Base-by-base conservation (phyloP, 306 rosid genomes). In the Medicago lupulina region DNA sequence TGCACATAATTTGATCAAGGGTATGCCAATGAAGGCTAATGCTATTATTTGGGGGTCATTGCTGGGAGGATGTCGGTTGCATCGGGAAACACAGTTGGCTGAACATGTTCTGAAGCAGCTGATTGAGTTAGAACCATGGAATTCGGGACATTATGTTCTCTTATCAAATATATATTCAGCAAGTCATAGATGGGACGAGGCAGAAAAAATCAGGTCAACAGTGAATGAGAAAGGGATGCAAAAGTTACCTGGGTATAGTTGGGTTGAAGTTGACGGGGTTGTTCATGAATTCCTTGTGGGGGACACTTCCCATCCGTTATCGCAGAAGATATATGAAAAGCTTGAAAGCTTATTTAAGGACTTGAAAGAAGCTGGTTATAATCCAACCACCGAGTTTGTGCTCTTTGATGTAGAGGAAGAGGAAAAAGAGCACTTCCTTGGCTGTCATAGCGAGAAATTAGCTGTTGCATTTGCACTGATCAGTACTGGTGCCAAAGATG, bases 361-460 rank as follows among this genome's bases (percentile, higher is more conserved):
- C 75, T 23, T 89, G 67, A 92, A 83, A 77, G 91, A 88, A 68
- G 86, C 67, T 17, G 93, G 97, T 60, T 88, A 89, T 76, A 83
- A 67, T 25, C 97, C 97, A 0, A 92, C 91, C 25, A 89, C 93
- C 28, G 97, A 92, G 19, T 85, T 86, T 74, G 92, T 85, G 67
- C 83, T 91, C 58, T 91, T 89, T 64, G 93, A 91, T 71, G 81
- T 89, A 71, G 90, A 91, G 80, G 90, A 91, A 73, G 97, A 91
- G 77, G 89, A 91, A 80, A 91, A 89, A 74, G 90, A 91, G 71
- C 86, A 88, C 67, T 81, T 79, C 65, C 93, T 89, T 54, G 86
- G 96, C 38, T 85, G 82, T 67, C 97, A 92, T 70, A 89, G 93
- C 61, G 96, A 89, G 83, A 89, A 89, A 74, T 70, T 92, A 50